A percentile compares a stretch with the other conserved stretches of the same genome.
Conservation (phyloP, 306 rosid species). For the Begonia loranthoides region DNA sequence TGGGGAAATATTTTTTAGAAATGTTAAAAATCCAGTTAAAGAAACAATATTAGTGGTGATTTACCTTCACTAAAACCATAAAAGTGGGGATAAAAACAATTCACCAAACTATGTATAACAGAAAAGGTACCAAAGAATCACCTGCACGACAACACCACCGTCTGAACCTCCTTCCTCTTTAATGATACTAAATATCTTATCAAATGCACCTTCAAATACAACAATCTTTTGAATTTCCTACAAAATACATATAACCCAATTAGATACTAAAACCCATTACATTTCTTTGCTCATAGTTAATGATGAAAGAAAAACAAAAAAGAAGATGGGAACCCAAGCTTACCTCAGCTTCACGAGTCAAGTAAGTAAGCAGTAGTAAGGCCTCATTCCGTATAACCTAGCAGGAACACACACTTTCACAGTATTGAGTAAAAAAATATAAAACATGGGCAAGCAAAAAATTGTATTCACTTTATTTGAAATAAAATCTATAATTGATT, state of each 20-base stretch:
- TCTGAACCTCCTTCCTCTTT: constrained; percentile 92
- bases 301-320: constrained; percentile 1
- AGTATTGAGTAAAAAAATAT: too few relatives aligned
- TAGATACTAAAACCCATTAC: constrained; percentile 5
- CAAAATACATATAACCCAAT: constrained; percentile 17
- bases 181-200: constrained; percentile 82
- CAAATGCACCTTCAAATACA: constrained; percentile 95
- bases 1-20: too few relatives aligned
- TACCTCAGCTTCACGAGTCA: constrained; percentile 98
- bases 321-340: constrained; percentile 11
- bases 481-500: too few relatives aligned
- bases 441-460: too few relatives aligned
- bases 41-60: too few relatives aligned
- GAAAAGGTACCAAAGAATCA: constrained; percentile 16
- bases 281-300: background rate
- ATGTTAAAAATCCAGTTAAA: too few relatives aligned
- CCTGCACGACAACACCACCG: constrained; percentile 99
- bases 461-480: too few relatives aligned
- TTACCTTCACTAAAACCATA: too few relatives aligned
- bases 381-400: constrained; percentile 97
- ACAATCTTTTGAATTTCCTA: constrained; percentile 97
- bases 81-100: constrained; percentile 7
- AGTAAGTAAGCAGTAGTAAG: constrained; percentile 70
- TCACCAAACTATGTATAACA: constrained; percentile 6
- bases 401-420: constrained; percentile 6